Base-by-base conservation (phyloP, 2,329 filamentous ascomycete species). In the Neofusicoccum cordaticola region DNA sequence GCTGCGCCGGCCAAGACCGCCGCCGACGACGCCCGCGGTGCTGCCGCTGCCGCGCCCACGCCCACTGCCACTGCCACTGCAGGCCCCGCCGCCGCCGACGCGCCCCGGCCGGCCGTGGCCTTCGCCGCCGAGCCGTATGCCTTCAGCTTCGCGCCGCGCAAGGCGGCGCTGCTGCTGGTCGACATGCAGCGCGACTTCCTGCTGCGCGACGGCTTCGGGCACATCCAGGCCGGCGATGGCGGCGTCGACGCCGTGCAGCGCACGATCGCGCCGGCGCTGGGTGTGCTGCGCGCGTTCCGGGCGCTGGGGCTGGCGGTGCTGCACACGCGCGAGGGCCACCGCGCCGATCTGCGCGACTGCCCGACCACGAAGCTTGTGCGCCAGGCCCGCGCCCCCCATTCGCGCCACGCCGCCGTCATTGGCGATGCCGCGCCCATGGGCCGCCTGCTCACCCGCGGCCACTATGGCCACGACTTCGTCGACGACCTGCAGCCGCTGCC, bases 381-480 rank as follows among this genome's bases (percentile, higher is more conserved):
- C 4, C 85, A 82, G 44, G 77, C 76, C 11, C 83, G 86, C 64
- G 85, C 85, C 67, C 68, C 77, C 6, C 78, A 79, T 39, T 39
- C 37, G 1, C 45, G 45, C 45, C 45, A 39, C 0, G 78, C 79
- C 6, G 69, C 84, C 15, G 82, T 82, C 0, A 86, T 87, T 51
- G 81, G 80, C 3, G 79, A 81, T 9, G 72, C 66, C 15, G 85
- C 85, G 0, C 85, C 85, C 0, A 72, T 87, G 51, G 86, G 86
- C 0, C 81, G 83, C n/a, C 78, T 88, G 2, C 74, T 88, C 3
- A 77, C 88, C 27, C 82, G 85, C 22, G 85, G 86, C 0, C 83
- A 88, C 68, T 69, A 75, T 17, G 86, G 86, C 0, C 85, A 87
- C 69, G 84, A 84, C 51, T 85, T 82, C 27, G 79, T 88, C n/a